Evolutionary conservation across 2,329 filamentous ascomycete species (phyloP), one percentile per base, ranked within the genome.

Genomic region (Trichoderma sp.): DNA sequence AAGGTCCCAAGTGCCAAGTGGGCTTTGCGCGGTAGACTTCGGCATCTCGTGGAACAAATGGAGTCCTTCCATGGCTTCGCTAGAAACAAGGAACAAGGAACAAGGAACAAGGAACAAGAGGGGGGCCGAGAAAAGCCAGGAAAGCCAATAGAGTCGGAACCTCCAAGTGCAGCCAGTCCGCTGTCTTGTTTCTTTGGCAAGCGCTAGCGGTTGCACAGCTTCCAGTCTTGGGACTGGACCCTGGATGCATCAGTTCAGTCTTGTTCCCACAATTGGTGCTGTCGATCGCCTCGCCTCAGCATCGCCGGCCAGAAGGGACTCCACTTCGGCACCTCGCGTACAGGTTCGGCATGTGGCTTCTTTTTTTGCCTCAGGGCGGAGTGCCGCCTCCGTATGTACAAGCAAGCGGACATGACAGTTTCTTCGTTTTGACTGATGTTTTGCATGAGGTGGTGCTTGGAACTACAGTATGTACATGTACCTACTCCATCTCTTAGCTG

Each of bases 11-110:
- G 51, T 13, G 10, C 64, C 43, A 67, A 67, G 43, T 67, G 55
- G 55, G 46, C 24, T 14, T 26, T 52, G 39, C 37, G 64, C 68
- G 63, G 68, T 56, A 55, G 66, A 34, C 60, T 60, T 66, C 64
- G 64, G 64, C 64, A 51, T 51, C 64, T 58, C 34, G 55, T 66
- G 55, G 68, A 69, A 69, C 68, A 60, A 66, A 69, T 55, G 61
- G 61, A 52, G 24, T 55, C 56, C 52, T 68, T 68, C 66, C 59
- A 68, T 32, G 32, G 59, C 59, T 58, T 59, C 52, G n/a, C 37
- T 51, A 6, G 64, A 66, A 43, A 24, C 46, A 49, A 5, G 46
- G 46, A 24, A 49, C 39, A 52, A 66, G 52, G 63, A 4, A 46
- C 37, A 52, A 66, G 52, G 46, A 24, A 49, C 39, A 52, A 66